Evolutionary conservation across 805 yeast genomes (phyloP).

Genomic region (Zygoascus ofunaensis): DNA sequence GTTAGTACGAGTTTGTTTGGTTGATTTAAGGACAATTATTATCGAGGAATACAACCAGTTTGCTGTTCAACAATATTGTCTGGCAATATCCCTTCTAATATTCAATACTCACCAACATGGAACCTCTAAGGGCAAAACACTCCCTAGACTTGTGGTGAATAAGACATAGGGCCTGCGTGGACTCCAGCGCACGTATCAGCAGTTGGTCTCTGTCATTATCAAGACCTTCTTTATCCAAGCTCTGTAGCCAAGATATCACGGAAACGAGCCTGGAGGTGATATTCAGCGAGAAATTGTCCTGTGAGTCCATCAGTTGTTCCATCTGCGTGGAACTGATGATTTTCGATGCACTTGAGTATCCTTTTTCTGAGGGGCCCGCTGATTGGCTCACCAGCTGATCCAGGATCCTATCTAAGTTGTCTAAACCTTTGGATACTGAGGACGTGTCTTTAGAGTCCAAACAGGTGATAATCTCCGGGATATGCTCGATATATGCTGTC

Average conservation of each 20-base stretch:
- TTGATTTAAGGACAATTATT: too few relatives aligned
- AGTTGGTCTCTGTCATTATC: neutral
- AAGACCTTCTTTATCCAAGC: slow-evolving; percentile 5
- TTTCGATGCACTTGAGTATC: neutral
- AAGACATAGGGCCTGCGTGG: slow-evolving; percentile 52
- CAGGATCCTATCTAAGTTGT: neutral
- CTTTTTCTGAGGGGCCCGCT: neutral
- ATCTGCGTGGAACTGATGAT: neutral
- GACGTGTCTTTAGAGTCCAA: neutral
- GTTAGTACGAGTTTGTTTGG: neutral
- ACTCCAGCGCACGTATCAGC: slow-evolving; percentile 23
- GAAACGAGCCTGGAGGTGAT: slow-evolving; percentile 33
- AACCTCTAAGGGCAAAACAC: slow-evolving; percentile 41
- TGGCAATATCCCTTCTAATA: too few relatives aligned
- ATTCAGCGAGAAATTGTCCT: slow-evolving; percentile 47
- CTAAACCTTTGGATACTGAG: neutral
- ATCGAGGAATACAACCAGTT: too few relatives aligned
- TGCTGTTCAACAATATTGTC: too few relatives aligned
- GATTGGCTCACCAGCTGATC: neutral
- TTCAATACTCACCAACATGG: slow-evolving; percentile 24
- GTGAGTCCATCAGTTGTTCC: slow-evolving; percentile 22
- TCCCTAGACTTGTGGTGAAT: slow-evolving; percentile 48
- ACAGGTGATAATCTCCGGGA: neutral
- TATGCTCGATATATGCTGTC: too few relatives aligned
- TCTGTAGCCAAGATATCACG: slow-evolving; percentile 17